phyloP scores from a whole-genome alignment of 2,329 filamentous ascomycete species.

The Fusarium sp. region DNA sequence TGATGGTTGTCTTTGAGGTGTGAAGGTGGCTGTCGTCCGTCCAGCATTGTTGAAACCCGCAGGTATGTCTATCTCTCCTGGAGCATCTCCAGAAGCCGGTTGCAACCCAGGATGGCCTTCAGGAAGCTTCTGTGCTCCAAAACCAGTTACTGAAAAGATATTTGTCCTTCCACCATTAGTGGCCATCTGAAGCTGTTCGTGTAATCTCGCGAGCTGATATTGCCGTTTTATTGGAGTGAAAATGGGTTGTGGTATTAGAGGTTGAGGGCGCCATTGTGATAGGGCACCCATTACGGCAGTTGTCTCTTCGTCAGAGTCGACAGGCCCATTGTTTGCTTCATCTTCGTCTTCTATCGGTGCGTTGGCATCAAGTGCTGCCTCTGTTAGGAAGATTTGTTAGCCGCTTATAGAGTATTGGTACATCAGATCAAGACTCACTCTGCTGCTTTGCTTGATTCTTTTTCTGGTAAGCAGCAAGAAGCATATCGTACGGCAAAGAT shows the following conservation, averaged over 20 bases:
- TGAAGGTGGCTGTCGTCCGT: slow-evolving; percentile 60
- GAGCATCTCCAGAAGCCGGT: slow-evolving; percentile 66
- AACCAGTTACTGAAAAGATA: slow-evolving; percentile 72
- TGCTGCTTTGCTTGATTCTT: slow-evolving; percentile 99
- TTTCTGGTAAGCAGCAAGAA: slow-evolving; percentile 90
- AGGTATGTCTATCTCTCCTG: slow-evolving; percentile 67
- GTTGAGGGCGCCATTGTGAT: slow-evolving; percentile 80
- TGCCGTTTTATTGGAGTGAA: slow-evolving; percentile 72
- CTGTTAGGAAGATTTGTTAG: slow-evolving; percentile 51
- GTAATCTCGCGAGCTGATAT: slow-evolving; percentile 72
- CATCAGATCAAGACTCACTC: slow-evolving; percentile 68
- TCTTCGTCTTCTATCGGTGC: slow-evolving; percentile 89
- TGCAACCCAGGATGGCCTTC: slow-evolving; percentile 61
- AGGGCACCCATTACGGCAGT: slow-evolving; percentile 87
- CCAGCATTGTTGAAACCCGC: slow-evolving; percentile 54
- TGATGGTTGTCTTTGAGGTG: slow-evolving; percentile 60
- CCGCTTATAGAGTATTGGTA: not conserved
- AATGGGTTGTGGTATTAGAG: slow-evolving; percentile 75
- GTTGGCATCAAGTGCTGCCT: slow-evolving; percentile 94
- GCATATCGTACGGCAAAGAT: slow-evolving; percentile 91
- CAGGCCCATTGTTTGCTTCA: slow-evolving; percentile 80
- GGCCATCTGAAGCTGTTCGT: slow-evolving; percentile 74
- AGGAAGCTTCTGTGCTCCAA: slow-evolving; percentile 66
- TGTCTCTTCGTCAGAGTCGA: slow-evolving; percentile 96
- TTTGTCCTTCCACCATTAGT: slow-evolving; percentile 75